Percentiles rank a stretch among this genome's conserved stretches.
Evolutionary conservation across 108 stramenopile species (phyloP).

Genomic region (Fragilaria crotonensis): DNA sequence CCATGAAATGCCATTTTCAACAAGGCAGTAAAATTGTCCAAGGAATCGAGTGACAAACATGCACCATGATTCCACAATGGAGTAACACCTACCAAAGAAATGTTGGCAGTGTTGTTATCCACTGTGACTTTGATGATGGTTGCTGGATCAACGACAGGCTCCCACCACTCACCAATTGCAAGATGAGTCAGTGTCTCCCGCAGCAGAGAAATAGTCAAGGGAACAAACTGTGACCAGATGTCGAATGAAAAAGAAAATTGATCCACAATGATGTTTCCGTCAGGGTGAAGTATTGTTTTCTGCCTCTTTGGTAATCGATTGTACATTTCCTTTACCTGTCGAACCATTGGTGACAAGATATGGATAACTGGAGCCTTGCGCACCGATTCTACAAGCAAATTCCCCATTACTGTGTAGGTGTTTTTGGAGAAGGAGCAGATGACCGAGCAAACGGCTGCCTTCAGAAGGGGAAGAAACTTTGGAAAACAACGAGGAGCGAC

Average conservation of each 20-base stretch:
- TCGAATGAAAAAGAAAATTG: neutral
- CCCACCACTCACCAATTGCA: neutral
- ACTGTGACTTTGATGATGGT: neutral
- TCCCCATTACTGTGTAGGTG: neutral
- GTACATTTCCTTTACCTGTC: neutral
- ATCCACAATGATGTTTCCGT: neutral
- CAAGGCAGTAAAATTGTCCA: neutral
- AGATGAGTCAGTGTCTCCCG: neutral
- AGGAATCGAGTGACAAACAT: neutral
- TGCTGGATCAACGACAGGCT: neutral
- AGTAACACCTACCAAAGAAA: neutral
- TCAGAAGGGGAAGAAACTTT: neutral
- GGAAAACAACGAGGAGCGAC: too few species aligned
- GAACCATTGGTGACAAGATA: neutral
- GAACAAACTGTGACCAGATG: neutral
- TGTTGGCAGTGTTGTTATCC: neutral
- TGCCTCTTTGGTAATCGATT: neutral
- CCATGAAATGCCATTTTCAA: neutral
- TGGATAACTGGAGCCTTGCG: neutral
- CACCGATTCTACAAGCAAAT: neutral
- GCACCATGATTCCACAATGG: neutral
- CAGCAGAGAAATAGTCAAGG: neutral
- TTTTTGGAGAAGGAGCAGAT: neutral
- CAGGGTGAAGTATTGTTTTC: neutral
- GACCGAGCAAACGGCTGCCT: neutral